These are phyloP conservation scores for Thymus quinquecostatus DNA, from an alignment of 257 asterid species.

Conservation along the genomic window DNA sequence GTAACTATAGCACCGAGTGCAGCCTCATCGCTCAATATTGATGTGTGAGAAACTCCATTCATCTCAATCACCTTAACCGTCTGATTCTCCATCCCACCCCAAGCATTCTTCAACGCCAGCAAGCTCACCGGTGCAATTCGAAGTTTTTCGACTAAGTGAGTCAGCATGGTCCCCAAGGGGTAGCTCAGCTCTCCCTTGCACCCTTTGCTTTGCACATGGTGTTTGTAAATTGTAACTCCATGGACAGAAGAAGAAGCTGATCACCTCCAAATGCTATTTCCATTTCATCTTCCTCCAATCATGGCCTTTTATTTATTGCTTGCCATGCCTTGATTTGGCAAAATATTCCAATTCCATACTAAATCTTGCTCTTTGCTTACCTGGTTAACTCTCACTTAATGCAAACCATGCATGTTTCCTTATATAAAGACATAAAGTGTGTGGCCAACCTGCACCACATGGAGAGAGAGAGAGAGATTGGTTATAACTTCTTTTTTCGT, in stretches of 20 bases:
- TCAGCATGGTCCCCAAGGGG: slow-evolving; percentile 45
- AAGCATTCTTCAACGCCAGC: slow-evolving; percentile 51
- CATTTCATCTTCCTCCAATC: slow-evolving; percentile 1
- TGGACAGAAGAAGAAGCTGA: not conserved
- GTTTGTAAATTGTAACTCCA: slow-evolving; percentile 26
- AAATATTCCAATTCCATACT: slow-evolving; percentile 14
- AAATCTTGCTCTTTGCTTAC: slow-evolving; percentile 23
- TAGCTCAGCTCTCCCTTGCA: not conserved
- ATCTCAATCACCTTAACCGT: slow-evolving; percentile 54
- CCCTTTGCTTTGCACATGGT: slow-evolving; percentile 25
- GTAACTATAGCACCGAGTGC: slow-evolving; percentile 50
- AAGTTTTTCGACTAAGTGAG: not conserved
- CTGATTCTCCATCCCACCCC: slow-evolving; percentile 44
- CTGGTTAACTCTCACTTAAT: slow-evolving; percentile 14
- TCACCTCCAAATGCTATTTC: not conserved
- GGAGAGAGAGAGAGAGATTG: not conserved
- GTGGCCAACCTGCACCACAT: slow-evolving; percentile 26
- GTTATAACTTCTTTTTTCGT: not conserved
- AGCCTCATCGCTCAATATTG: slow-evolving; percentile 44
- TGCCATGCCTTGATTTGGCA: slow-evolving; percentile 30
- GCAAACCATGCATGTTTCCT: slow-evolving; percentile 12
- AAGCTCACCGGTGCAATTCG: slow-evolving; percentile 56
- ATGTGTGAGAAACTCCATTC: slow-evolving; percentile 69
- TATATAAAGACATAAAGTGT: not conserved
- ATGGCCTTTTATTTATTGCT: slow-evolving; percentile 18